Base-by-base conservation (phyloP, 768 basidiomycete genomes). In the Chiua virens region DNA sequence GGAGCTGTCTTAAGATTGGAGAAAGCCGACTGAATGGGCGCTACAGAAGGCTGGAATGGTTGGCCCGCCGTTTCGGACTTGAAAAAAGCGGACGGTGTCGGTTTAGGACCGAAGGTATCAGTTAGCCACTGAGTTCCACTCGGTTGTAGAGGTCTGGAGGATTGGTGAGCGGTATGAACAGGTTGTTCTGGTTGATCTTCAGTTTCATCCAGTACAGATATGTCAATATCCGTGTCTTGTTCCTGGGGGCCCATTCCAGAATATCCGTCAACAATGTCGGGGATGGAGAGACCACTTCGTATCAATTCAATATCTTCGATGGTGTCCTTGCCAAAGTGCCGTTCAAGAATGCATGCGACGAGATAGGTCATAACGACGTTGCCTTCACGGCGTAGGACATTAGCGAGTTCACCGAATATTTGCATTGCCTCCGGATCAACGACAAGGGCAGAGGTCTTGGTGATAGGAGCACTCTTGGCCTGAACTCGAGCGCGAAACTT, bases 331-430 rank as follows among this genome's bases (percentile, higher is more conserved):
- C 88, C 86, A 64, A 98, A 94, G 42, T 92, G 75, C n/a, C 86
- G 73, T 65, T 96, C 91, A 39, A 94, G 74, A 42, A 98, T 81
- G 63, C 93, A 97, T 0, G 89, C 92, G 22, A 97, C 82, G 22
- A 98, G 81, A 62, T 88, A 97, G 3, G 92, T 87, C 79, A 92
- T 89, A 14, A 83, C 70, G 2, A 75, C 70, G 46, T 78, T 81
- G 37, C 85, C 84, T 57, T 88, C 78, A 38, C 85, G 78, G 50
- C 83, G 78, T 22, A 91, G 76, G 23, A 83, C 79, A 5, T 62
- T 65, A 1, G 81, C 86, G 10, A 91, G 75, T 50, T 83, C 74
- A 1, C 75, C 75, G 55, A 71, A 90, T 32, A 88, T 83, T 25
- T 75, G 66, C 85, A 90, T 87, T 13, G 75, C 86, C 50, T 82